Evolutionary conservation across 768 basidiomycete genomes (phyloP).

Genomic region (Hypsizygus marmoreus): DNA sequence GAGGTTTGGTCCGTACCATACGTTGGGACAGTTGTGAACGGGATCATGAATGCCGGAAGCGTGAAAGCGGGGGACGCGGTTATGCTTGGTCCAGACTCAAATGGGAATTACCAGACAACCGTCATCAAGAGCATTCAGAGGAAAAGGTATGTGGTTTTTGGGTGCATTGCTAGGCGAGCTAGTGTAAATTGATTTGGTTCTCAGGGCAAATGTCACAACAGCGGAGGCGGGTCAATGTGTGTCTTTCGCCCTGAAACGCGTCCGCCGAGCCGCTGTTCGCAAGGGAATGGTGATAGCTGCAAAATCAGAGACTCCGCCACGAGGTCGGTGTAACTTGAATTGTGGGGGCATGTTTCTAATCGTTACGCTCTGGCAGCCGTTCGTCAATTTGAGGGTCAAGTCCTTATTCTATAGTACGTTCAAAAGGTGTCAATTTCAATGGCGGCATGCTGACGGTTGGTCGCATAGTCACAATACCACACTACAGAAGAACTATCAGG

Average conservation of each 20-base stretch:
- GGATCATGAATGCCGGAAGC: constrained; percentile 76
- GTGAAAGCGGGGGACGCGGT: constrained; percentile 81
- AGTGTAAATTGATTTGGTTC: not conserved
- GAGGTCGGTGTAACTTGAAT: constrained; percentile 45
- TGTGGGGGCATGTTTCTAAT: not conserved
- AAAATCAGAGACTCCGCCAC: constrained; percentile 76
- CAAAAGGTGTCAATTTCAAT: not conserved
- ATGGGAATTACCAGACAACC: constrained; percentile 83
- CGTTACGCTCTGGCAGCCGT: constrained; percentile 50
- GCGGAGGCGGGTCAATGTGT: constrained; percentile 98
- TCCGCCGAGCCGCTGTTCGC: constrained; percentile 75
- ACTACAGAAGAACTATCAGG: constrained; percentile 90
- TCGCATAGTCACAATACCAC: constrained; percentile 84
- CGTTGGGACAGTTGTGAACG: constrained; percentile 83
- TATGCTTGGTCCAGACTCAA: constrained; percentile 88
- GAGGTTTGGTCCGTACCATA: constrained; percentile 90
- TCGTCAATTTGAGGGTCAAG: constrained; percentile 88
- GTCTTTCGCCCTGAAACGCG: constrained; percentile 88
- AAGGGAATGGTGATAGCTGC: constrained; percentile 95
- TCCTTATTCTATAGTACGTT: constrained; percentile 87
- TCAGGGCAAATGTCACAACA: constrained; percentile 73
- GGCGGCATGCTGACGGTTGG: constrained; percentile 4
- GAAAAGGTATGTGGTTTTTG: constrained; percentile 59
- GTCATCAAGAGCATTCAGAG: constrained; percentile 91
- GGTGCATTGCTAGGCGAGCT: not conserved